Base-by-base conservation (phyloP, 163 green algal species). In the Prototheca wickerhamii region DNA sequence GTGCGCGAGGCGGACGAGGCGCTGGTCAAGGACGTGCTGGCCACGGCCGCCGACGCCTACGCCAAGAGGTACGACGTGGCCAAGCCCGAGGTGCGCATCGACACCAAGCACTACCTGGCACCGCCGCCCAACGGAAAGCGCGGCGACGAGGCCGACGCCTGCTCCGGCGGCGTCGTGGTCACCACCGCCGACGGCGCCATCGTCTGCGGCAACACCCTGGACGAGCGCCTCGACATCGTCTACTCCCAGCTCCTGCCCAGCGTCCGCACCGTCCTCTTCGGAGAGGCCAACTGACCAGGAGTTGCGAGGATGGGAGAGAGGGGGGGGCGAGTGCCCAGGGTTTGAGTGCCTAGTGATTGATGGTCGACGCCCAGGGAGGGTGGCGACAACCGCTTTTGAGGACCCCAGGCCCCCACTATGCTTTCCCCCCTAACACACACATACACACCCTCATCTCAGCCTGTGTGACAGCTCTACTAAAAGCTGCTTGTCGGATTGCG, bases 141-240 rank as follows among this genome's bases (percentile, higher is more conserved):
- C 43, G 68, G 61, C 8, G 78, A 83, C 23, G 74, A 83, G 21
- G 72, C 77, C 28, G 37, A 50, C 31, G 74, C 33, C 57, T 82
- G 78, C 79, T 83, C 76, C 46, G 88, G 89, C 50, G 90, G 93
- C 37, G 67, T 98, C 33, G 70, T 91, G 42, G 67, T 96, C 18
- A 80, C 81, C 21, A 87, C 77, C 8, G 73, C 61, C 2, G 87
- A 96, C 66, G 89, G 91, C 18, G 79, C 80, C 43, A 95, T 98
- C 51, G 80, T 89, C 31, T 93, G 86, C 72, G 78, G 73, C 64
- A 98, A 98, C 81, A 98, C 93, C 1, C 75, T 99, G 43, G 93
- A 99, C 58, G 91, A 91, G 31, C 74, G 93, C 20, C 83, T 99
- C 46, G 75, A 84, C 55, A 96, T 98, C 63, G 78, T 86, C 0